Evolutionary conservation across 768 basidiomycete species (phyloP), one percentile per base, ranked within the genome.

Genomic region (Steccherinum ochraceum): DNA sequence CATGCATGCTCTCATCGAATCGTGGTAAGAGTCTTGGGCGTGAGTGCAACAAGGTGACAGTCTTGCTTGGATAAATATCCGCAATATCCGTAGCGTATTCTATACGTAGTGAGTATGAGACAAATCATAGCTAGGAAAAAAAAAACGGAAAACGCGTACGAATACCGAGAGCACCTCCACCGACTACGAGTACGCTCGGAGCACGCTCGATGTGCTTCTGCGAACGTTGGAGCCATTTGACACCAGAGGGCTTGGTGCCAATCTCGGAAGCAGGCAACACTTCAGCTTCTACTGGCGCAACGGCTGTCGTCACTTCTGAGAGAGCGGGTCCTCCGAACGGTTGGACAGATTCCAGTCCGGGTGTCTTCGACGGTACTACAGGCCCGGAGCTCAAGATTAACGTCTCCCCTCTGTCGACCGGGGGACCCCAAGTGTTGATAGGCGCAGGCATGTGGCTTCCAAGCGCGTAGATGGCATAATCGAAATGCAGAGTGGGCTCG

Each of bases 111-210:
- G 20, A n/a, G n/a, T n/a, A n/a, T n/a, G n/a, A n/a, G n/a, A n/a
- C n/a, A n/a, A n/a, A n/a, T n/a, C n/a, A n/a, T n/a, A n/a, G n/a
- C n/a, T n/a, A n/a, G n/a, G n/a, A n/a, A n/a, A 11, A 43, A 43
- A 18, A 7, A 24, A 7, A 5, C 25, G 45, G 12, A 24, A 18
- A 26, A 16, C 27, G 72, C n/a, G n/a, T 61, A 85, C 83, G 83
- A 23, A 88, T 79, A 2, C 86, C 86, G 7, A 88, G 74, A 0
- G 86, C 83, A 0, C 87, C 86, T 11, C 83, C 86, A 1, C 87
- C 86, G 2, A 87, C 75, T 12, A 88, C 74, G 5, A 87, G 72
- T 3, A 89, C 72, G 40, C 72, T 77, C 1, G 62, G 66, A 0
- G 81, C 73, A 2, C 61, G 64, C 48, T 74, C 65, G 45, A 88